Evolutionary conservation across 2,329 filamentous ascomycete genomes (phyloP), one percentile per base, ranked within the genome.

Genomic region (Chaetothyriales sp.): DNA sequence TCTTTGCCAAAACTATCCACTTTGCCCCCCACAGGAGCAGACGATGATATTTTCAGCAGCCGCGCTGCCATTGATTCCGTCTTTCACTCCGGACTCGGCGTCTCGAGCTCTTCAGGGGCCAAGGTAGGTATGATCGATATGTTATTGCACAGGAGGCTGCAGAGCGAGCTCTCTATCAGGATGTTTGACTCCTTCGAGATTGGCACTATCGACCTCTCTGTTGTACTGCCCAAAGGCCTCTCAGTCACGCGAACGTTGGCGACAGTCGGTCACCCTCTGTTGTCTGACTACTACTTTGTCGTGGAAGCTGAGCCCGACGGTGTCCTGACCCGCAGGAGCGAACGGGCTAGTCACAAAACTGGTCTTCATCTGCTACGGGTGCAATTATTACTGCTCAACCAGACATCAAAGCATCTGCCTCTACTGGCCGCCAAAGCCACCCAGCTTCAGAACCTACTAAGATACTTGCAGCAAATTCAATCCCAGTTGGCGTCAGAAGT

Each of bases 151-250:
- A 39, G 32, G 15, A 15, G 32, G 32, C 85, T 2, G 85, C 84
- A 81, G 3, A 76, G 77, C 51, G 77, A 86, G 55, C 72, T 93
- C 10, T 83, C 90, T 62, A 71, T 93, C 18, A 86, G 81, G 58
- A 86, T 94, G 46, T 90, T 90, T 64, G 84, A 94, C 64, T 89
- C 84, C 5, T 86, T 94, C 60, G 76, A 84, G 53, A 82, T 93
- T 52, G 86, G 87, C 2, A 75, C 68, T 10, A 81, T 88, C 54
- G 65, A 69, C 52, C 73, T 75, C 51, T 74, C 70, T 25, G 63
- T 65, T 1, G 69, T 63, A 61, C 63, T 55, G 10, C 63, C 72
- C 49, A 68, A 68, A 51, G 66, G 78, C 18, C 65, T 49, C 55
- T 18, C 52, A 52, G 18, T 45, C 5, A 62, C 73, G 45, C 72